These are phyloP conservation scores for Artemisia tridentata DNA, from an alignment of 129 eudicot species.

Conservation along the genomic window DNA sequence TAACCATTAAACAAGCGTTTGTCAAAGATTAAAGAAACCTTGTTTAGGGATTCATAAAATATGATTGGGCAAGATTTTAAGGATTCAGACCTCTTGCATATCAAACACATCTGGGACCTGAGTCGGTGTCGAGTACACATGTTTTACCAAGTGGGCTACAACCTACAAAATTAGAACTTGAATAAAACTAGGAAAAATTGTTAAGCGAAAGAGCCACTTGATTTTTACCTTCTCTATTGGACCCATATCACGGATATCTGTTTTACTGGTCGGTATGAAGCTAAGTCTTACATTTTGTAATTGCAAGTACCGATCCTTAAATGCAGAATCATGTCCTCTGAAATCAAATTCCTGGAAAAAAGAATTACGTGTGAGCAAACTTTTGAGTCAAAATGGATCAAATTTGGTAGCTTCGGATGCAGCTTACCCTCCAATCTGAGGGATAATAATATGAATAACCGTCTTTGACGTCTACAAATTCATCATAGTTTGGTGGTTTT, in stretches of 20 bases:
- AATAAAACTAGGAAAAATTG: neutral
- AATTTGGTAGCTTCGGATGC: neutral
- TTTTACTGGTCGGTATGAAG: constrained; percentile 78
- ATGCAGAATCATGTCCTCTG: constrained; percentile 93
- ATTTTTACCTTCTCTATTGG: constrained; percentile 57
- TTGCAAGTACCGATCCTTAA: constrained; percentile 77
- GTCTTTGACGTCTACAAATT: constrained; percentile 68
- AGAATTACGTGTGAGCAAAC: neutral
- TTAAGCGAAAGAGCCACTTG: neutral
- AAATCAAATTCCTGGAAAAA: constrained; percentile 66
- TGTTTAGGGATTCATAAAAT: neutral
- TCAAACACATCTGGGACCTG: constrained; percentile 58
- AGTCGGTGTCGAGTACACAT: constrained; percentile 69
- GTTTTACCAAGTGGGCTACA: constrained; percentile 51
- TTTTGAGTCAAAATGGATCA: neutral
- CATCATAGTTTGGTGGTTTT: constrained; percentile 57
- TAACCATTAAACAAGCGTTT: neutral
- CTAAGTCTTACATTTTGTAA: constrained; percentile 90
- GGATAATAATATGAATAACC: constrained; percentile 88
- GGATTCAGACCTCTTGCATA: constrained; percentile 70
- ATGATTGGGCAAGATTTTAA: neutral
- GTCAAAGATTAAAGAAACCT: constrained; percentile 8
- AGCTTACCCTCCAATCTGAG: constrained; percentile 86
- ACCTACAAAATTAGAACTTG: constrained; percentile 24
- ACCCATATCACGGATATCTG: constrained; percentile 82